Base-by-base conservation (phyloP, 2,329 filamentous ascomycete species). In the Aspergillus sclerotialis region DNA sequence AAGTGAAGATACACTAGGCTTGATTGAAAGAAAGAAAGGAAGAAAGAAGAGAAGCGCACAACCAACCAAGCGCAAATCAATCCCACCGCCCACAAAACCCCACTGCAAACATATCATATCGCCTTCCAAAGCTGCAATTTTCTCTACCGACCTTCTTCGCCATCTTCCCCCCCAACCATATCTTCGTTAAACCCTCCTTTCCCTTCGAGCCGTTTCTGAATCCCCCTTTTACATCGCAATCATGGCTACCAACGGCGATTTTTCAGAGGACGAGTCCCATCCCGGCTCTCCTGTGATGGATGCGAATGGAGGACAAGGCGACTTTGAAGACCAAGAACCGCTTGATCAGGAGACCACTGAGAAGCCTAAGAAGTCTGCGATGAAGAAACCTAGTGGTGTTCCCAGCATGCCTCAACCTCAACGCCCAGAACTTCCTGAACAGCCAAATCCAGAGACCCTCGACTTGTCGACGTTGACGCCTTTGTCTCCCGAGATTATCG, bases 401-500 rank as follows among this genome's bases (percentile, higher is more conserved):
- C 39, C 53, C 25, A 66, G 80, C 47, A 66, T 69, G 33, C 70
- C 75, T 39, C 72, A 70, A 39, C 66, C 78, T 36, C 72, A 76
- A 54, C 69, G 76, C 52, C 81, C 82, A 45, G 70, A 72, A 44
- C 73, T 87, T 38, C 92, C 92, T 53, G 85, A 88, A 51, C 92
- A 98, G 72, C 94, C 92, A 48, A 85, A 98, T 50, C 87, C 92
- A 54, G 80, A 83, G 62, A 82, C 88, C 52, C 76, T 98, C 56
- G 86, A 96, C 57, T 76, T 95, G 55, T 76, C 78, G 48, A 78
- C 68, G 34, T 72, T 98, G 52, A 86, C 75, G 48, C 90, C 92
- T 38, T 72, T 95, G 52, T 93, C 90, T 11, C 88, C 89, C 48
- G 90, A 96, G 64, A 96, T 98, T 60, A 98, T 98, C 59, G 87